Conservation (phyloP, 345 rosid genomes). For the Pistacia vera region DNA sequence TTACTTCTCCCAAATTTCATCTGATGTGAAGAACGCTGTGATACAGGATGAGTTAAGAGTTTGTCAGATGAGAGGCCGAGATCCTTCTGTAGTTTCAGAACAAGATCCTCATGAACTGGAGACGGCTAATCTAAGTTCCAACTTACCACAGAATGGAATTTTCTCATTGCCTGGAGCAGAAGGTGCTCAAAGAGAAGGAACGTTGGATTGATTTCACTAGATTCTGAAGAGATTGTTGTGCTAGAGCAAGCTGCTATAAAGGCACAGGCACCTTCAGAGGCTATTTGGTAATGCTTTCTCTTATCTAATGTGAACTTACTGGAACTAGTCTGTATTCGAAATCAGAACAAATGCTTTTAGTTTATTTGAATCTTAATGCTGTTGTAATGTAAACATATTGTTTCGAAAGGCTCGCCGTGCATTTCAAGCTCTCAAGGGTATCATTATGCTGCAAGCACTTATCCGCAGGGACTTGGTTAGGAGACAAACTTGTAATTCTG, state of each 20-base stretch:
- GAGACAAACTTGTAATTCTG: slow-evolving; percentile 35
- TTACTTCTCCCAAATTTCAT: neutral
- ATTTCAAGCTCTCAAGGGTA: slow-evolving; percentile 38
- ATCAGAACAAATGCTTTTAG: no score
- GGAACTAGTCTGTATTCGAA: no score
- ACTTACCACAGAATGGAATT: slow-evolving; percentile 4
- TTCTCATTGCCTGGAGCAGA: neutral
- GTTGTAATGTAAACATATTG: neutral
- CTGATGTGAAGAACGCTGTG: neutral
- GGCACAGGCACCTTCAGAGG: slow-evolving; percentile 29
- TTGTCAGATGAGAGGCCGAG: neutral
- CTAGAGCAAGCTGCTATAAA: slow-evolving; percentile 18
- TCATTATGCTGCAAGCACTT: slow-evolving; percentile 47
- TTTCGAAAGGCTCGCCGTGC: slow-evolving; percentile 27
- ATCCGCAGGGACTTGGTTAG: slow-evolving; percentile 51
- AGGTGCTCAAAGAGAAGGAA: neutral
- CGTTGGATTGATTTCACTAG: neutral
- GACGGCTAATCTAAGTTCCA: slow-evolving; percentile 1
- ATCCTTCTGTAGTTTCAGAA: slow-evolving; percentile 10
- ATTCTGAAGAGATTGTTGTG: neutral
- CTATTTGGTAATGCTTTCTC: slow-evolving; percentile 22
- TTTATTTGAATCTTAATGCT: neutral
- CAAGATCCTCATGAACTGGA: neutral
- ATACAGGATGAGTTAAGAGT: neutral
- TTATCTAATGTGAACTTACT: no score